Percentiles rank a stretch among this genome's conserved stretches.
phyloP scores from a whole-genome alignment of 2,329 filamentous ascomycete genomes.

The Trichoderma polysporum region DNA sequence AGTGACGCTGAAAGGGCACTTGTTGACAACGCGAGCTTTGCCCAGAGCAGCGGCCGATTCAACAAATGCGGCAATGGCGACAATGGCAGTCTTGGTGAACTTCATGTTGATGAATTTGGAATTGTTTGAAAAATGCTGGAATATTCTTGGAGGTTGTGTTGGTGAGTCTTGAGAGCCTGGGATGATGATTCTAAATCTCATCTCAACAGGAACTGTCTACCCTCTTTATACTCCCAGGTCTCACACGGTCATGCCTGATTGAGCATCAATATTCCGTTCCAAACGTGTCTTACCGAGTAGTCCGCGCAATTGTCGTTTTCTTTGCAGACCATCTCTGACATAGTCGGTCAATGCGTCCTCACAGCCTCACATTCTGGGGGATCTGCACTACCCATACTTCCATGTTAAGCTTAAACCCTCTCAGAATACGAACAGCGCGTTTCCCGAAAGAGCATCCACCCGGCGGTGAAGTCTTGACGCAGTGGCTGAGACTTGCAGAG shows the following conservation, averaged over 20 bases:
- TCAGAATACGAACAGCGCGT: conserved; percentile 8
- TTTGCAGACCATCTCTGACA: neutral
- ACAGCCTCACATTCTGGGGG: neutral
- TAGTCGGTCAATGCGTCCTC: neutral
- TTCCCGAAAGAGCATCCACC: neutral
- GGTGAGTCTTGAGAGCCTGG: neutral
- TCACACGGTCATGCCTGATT: neutral
- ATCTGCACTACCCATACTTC: neutral
- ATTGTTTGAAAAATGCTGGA: neutral
- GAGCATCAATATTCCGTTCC: neutral
- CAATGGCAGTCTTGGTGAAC: conserved; percentile 21
- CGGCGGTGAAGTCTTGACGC: neutral
- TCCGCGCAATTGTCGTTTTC: neutral
- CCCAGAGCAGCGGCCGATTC: conserved; percentile 31
- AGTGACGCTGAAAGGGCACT: conserved; percentile 37
- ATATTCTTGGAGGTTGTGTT: neutral
- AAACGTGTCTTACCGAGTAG: neutral
- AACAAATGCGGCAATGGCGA: conserved; percentile 20
- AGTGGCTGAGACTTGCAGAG: conserved; percentile 2
- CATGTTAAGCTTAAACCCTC: conserved; percentile 10
- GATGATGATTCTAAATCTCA: neutral
- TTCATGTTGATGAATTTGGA: conserved; percentile 19
- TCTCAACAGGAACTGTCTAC: neutral
- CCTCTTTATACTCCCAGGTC: neutral
- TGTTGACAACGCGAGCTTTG: conserved; percentile 39